Evolutionary conservation across 75 land plant genomes (phyloP), one percentile per base, ranked within the genome.

Genomic region (Isoetes taiwanensis): DNA sequence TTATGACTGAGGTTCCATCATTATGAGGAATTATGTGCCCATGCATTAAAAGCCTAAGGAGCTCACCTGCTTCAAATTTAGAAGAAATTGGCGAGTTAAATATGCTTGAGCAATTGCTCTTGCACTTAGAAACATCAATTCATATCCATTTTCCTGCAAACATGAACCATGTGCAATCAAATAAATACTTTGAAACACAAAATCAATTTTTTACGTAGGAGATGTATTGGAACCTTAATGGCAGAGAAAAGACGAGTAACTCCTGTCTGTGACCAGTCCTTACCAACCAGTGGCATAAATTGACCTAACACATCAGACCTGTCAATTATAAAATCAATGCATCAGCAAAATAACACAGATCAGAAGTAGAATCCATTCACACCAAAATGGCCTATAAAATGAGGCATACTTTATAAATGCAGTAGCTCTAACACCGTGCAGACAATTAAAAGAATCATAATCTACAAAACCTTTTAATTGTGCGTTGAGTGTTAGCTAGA

Each of bases 231-330:
- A 38, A 84, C 98, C 95, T 94, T 88, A 50, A 94, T 94, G 37
- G 96, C 86, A 19, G 99, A 88, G 74, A 84, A 94, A 17, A 94
- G 76, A 64, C 93, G 86, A 27, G 95, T 68, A 57, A 93, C 98
- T 43, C 98, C 98, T 26, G 71, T 72, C 23, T 93, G 98, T 43
- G 96, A 81, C 98, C 98, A 93, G 65, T 93, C 98, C 25, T 68
- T 62, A 30, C 98, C 98, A 64, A 93, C 83, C 67, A 79, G 63
- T 59, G 95, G 98, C 98, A 93, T 93, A 61, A 93, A 79, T 58
- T 93, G 98, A n/a, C 99, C 99, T 31, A 94, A 74, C 60, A 94
- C 96, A 80, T 94, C 99, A 28, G 99, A 93, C 60, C 98, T 93
- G 80, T 28, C 41, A 54, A 19, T 28, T 17, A 32, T 4, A 16